Evolutionary conservation across 257 asterid species (phyloP).

Genomic region (Catharanthus roseus): DNA sequence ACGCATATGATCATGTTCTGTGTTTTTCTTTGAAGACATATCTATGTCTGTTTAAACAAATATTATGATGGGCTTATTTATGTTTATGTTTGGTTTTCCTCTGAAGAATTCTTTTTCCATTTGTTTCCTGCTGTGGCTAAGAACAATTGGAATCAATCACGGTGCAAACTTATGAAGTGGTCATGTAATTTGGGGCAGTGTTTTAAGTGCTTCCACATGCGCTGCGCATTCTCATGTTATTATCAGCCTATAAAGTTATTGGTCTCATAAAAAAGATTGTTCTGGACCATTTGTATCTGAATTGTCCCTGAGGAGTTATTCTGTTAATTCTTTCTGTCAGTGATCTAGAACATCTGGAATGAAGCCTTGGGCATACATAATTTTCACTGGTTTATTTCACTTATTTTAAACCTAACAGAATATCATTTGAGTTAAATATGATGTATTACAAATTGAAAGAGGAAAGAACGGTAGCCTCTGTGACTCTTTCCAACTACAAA

Average conservation of each 20-base stretch:
- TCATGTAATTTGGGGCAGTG: neutral
- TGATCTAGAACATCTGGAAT: neutral
- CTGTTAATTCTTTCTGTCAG: neutral
- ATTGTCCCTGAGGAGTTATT: neutral
- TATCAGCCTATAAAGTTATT: neutral
- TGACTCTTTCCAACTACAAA: neutral
- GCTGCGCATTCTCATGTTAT: neutral
- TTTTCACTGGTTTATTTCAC: no score
- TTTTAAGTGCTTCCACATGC: neutral
- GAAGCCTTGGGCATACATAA: neutral
- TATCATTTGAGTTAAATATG: no score
- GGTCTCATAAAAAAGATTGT: neutral
- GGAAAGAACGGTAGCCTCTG: neutral
- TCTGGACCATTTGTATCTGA: neutral
- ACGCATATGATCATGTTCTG: neutral
- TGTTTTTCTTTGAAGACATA: neutral
- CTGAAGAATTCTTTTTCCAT: neutral
- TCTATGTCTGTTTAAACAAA: no score
- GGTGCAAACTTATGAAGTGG: neutral
- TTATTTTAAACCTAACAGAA: no score
- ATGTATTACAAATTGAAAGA: neutral
- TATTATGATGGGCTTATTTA: neutral
- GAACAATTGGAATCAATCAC: neutral
- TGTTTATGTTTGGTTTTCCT: neutral
- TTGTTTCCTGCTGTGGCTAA: neutral